A percentile compares a stretch with the other conserved stretches of the same genome.
phyloP scores from a whole-genome alignment of 75 land plant species.

The Selaginella moellendorffii region DNA sequence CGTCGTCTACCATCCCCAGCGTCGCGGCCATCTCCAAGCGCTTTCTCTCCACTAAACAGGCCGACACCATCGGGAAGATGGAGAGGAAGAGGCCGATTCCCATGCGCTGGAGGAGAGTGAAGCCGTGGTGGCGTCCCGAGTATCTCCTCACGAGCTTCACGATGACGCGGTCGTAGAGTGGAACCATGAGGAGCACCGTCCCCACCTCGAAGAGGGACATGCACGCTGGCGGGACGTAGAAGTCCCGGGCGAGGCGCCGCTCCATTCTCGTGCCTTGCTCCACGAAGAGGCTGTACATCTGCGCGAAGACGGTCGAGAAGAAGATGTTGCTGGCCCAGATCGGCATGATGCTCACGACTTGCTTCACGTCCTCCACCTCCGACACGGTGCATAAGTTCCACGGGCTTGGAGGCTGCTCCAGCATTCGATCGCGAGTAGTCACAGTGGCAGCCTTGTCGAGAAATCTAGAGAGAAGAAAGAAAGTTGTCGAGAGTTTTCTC shows the following conservation, averaged over 20 bases:
- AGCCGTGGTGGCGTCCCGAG: neutral
- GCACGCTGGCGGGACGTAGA: neutral
- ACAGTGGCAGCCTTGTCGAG: conserved; percentile 1
- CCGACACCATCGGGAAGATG: conserved; percentile 2
- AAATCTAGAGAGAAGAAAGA: neutral
- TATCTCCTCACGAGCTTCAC: neutral
- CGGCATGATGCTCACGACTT: neutral
- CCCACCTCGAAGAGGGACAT: neutral
- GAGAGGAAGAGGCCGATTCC: conserved; percentile 1
- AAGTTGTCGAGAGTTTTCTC: neutral
- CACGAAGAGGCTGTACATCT: conserved; percentile 3
- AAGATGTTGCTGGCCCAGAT: conserved; percentile 2
- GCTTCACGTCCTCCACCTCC: conserved; percentile 7
- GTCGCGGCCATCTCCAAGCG: neutral
- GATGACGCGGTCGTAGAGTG: neutral
- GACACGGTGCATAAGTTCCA: conserved; percentile 1
- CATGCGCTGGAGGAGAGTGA: conserved; percentile 8
- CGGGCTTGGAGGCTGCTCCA: neutral
- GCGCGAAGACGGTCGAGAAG: conserved; percentile 3
- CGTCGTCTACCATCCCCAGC: neutral
- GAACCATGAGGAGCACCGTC: neutral
- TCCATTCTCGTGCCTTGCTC: conserved; percentile 9
- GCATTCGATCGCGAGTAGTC: neutral
- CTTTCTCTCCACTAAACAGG: neutral
- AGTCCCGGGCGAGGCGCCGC: neutral